Evolutionary conservation across 805 yeast genomes (phyloP), one percentile per base, ranked within the genome.

Genomic region (Jamesozyma gamospora): DNA sequence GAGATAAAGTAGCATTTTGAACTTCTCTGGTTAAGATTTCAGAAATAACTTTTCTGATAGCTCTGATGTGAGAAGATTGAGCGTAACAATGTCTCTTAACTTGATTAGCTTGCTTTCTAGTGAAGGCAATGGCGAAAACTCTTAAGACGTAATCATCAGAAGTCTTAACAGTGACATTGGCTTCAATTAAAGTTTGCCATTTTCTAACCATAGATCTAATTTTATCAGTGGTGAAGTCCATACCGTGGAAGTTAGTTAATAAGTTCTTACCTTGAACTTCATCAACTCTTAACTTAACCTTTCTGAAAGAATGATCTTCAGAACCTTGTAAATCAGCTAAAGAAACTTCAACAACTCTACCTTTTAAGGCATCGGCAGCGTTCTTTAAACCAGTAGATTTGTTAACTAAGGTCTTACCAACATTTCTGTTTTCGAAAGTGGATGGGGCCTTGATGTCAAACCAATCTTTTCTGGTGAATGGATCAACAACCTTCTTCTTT

Each of bases 391-490:
- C 96, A 59, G 96, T 84, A 49, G 96, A 83, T 70, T 85, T 90
- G 94, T 88, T 88, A 71, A 90, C 94, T 64, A 90, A 77, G 61
- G 97, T 88, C 79, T 90, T 87, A 71, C 97, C 97, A 66, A 87
- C 96, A 63, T 84, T 84, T 74, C 96, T 87, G 82, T 84, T 85
- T 73, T 87, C 96, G 63, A 88, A 88, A 62, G 96, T 87, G 62
- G 96, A 80, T 66, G 97, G 97, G 55, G 96, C 97, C 77, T 88
- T 87, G 74, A 87, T 84, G 71, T 84, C 94, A 71, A 76, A 87
- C 96, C 97, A 88, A 62, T 88, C 96, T 76, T 88, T 88, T 74
- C 88, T 86, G 80, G 95, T 77, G 90, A 88, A 90, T 67, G 97
- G 96, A 78, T 88, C 97, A 58, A 86, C 94, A 67, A 84, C 90